Percentiles rank a stretch among this genome's conserved stretches.
phyloP scores from a whole-genome alignment of 1,139 yeast genomes.

The Lodderomyces parapsilosis region DNA sequence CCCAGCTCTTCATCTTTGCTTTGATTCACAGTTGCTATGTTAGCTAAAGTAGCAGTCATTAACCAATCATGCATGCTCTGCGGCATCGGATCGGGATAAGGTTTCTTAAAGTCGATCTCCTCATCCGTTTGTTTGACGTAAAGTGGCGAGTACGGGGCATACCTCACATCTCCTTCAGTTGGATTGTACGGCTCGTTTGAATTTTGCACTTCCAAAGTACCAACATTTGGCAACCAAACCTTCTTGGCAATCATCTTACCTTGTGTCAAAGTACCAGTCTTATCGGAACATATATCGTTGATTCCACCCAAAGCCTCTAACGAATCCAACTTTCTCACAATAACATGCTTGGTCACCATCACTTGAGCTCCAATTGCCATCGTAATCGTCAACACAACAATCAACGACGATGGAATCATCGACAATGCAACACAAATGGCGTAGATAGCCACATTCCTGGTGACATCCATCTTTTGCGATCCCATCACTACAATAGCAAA shows the following conservation, averaged over 20 bases:
- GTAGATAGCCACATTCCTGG: constrained; percentile 72
- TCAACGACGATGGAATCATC: constrained; percentile 81
- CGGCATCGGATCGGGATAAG: constrained; percentile 21
- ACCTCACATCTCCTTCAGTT: constrained; percentile 55
- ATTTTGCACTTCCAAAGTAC: constrained; percentile 60
- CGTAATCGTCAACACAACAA: constrained; percentile 81
- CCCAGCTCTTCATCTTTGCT: constrained; percentile 35
- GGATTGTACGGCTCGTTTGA: constrained; percentile 77
- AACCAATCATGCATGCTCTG: constrained; percentile 48
- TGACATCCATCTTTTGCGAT: constrained; percentile 66
- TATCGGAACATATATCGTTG: constrained; percentile 63
- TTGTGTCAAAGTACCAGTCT: constrained; percentile 67
- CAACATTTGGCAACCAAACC: constrained; percentile 74
- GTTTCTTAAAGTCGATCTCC: constrained; percentile 30
- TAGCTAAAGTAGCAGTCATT: constrained; percentile 65
- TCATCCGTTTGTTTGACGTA: constrained; percentile 36
- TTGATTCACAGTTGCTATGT: constrained; percentile 56
- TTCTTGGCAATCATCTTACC: constrained; percentile 76
- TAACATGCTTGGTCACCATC: constrained; percentile 70
- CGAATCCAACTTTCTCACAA: constrained; percentile 76
- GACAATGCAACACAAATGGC: constrained; percentile 85
- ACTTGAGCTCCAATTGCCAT: constrained; percentile 86
- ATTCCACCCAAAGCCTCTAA: constrained; percentile 80
- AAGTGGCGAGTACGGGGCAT: constrained; percentile 41
- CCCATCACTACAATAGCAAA: constrained; percentile 82